Base-by-base conservation (phyloP, 805 yeast genomes). In the Wickerhamiella spandovensis region DNA sequence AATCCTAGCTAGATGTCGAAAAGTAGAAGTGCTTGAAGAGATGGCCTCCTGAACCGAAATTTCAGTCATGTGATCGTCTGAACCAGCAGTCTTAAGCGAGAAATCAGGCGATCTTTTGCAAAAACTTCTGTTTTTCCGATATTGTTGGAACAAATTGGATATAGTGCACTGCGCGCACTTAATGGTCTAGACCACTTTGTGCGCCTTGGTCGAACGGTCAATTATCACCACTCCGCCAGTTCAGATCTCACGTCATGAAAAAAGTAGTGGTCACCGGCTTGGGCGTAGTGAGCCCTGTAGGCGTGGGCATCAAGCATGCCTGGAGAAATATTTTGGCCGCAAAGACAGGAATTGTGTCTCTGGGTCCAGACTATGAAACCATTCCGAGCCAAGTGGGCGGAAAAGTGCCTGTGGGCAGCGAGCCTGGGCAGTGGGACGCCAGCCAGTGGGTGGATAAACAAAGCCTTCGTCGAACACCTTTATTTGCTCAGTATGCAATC, bases 241-340 rank as follows among this genome's bases (percentile, higher is more conserved):
- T 7, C 30, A 10, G 20, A 43, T 43, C 30, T 43, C 30, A 22
- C 20, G 28, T n/a, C 24, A 37, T 45, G 45, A 21, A 38, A 28
- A 68, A 95, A 65, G 95, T 90, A 0, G 97, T 90, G 0, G 82
- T 90, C 1, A 92, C 98, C 0, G 98, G 98, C 0, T 62, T 92
- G 7, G 97, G 97, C 0, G 67, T 84, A 24, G 76, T 89, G 1
- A 78, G 92, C 0, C 98, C 98, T 0, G 67, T 92, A 2, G 97
- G 97, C 0, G 78, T 79, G 5, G 89, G 88, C 0, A 62, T 59
- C 15, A 51, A 55, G 22, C 53, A 53, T 15, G 61, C 64, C 2
- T 70, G 72, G 72, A 47, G 47, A n/a, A 55, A 56, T n/a, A 57
- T 69, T 18, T 43, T 69, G 0, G 54, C 58, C 8, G 64, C 65